Evolutionary conservation across 2,329 filamentous ascomycete genomes (phyloP), one percentile per base, ranked within the genome.

Genomic region (Chaetomium globosum): DNA sequence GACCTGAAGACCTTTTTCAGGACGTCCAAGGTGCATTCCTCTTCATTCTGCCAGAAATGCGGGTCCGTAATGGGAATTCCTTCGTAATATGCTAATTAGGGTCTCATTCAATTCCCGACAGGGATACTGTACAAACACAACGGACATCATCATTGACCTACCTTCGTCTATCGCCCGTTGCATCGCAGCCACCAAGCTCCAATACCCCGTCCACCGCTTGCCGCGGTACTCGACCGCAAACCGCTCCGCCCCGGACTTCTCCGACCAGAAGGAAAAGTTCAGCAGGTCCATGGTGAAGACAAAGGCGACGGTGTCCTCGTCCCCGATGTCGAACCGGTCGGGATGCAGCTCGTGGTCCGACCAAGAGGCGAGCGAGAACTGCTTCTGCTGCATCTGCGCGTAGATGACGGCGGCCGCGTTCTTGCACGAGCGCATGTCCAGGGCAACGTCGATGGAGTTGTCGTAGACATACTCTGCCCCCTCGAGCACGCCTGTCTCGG

Each of bases 201-300:
- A 97, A 77, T 99, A 99, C 3, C 95, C 95, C 0, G 93, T 97
- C 92, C 93, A 98, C 64, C 79, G 86, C 76, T 86, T 89, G 31
- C 87, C 93, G 54, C 84, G 85, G 77, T 97, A 98, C 64, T 91
- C 88, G 51, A 99, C 85, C 10, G 90, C 85, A 76, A 94, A 99
- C 12, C 92, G 84, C 72, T 94, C 87, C 5, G 87, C 83, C 12
- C 90, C 88, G 0, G 81, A 77, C 53, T 78, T 74, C 60, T 91
- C 89, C 16, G 92, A 96, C 95, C 95, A 99, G 77, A 99, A 99
- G 26, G 89, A 96, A 75, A 98, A 99, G 75, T 99, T 99, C 59
- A 99, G 80, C 31, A 99, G 77, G 75, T 99, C 95, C 92, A 99
- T 96, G 23, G 91, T 92, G 76, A 99, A 98, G 72, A 99, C 94